Percentiles rank a stretch among this genome's conserved stretches.
phyloP scores from a whole-genome alignment of 2,329 filamentous ascomycete species.

The Leptographium radiaticola region DNA sequence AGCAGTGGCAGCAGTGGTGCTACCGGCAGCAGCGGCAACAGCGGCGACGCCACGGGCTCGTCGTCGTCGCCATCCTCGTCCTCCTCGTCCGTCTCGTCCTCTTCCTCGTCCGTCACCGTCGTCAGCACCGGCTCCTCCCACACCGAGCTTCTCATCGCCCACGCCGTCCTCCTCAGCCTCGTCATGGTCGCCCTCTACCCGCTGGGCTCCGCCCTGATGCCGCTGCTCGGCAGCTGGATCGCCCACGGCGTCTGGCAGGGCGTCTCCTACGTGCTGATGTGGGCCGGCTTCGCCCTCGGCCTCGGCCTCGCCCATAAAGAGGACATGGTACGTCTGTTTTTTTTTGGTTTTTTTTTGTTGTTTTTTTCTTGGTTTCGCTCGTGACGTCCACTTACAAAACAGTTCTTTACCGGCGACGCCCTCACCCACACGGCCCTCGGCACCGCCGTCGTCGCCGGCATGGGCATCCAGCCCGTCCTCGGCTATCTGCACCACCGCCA shows the following conservation, averaged over 20 bases:
- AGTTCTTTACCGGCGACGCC: slow-evolving; percentile 31
- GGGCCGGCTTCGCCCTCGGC: slow-evolving; percentile 46
- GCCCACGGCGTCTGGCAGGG: slow-evolving; percentile 45
- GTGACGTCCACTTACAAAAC: neutral
- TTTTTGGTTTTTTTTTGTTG: too few relatives aligned
- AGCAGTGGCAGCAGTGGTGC: neutral
- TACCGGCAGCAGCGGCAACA: slow-evolving; percentile 2
- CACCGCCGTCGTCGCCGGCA: slow-evolving; percentile 36
- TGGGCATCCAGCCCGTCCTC: slow-evolving; percentile 44
- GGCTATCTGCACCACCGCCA: slow-evolving; percentile 44
- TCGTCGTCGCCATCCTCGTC: neutral
- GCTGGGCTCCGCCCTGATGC: slow-evolving; percentile 46
- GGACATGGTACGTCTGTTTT: slow-evolving; percentile 27
- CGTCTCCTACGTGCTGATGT: slow-evolving; percentile 41
- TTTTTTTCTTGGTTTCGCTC: too few relatives aligned
- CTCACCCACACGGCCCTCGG: slow-evolving; percentile 43
- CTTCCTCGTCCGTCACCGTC: neutral
- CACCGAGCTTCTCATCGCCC: slow-evolving; percentile 23
- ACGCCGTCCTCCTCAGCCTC: slow-evolving; percentile 49
- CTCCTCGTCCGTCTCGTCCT: neutral
- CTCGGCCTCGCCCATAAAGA: slow-evolving; percentile 30
- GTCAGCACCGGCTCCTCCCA: neutral
- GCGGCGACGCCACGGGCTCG: slow-evolving; percentile 1
- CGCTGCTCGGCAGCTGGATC: slow-evolving; percentile 41
- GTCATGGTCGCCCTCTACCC: slow-evolving; percentile 47